phyloP scores from a whole-genome alignment of 768 basidiomycete species.

The Floccularia luteovirens region DNA sequence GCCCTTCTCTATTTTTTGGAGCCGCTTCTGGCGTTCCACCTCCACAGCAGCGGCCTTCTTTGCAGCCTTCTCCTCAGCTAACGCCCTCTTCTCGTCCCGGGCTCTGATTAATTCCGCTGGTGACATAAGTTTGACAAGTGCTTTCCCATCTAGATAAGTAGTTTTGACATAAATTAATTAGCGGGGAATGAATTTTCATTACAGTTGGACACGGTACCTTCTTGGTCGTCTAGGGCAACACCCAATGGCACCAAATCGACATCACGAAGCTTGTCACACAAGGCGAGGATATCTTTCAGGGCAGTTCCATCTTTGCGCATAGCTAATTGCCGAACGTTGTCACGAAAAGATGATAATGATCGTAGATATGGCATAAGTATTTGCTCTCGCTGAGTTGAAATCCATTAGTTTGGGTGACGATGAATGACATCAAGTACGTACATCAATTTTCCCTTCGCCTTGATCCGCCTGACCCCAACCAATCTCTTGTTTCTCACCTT shows the following conservation, averaged over 20 bases:
- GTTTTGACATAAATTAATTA: slow-evolving; percentile 4
- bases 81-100: slow-evolving; percentile 82
- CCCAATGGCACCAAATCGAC: slow-evolving; percentile 88
- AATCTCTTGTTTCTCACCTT: slow-evolving; percentile 56
- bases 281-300: slow-evolving; percentile 71
- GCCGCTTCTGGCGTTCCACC: slow-evolving; percentile 57
- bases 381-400: slow-evolving; percentile 60
- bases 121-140: slow-evolving; percentile 87
- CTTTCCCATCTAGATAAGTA: slow-evolving; percentile 68
- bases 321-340: slow-evolving; percentile 77
- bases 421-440: slow-evolving; percentile 21
- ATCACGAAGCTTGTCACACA: slow-evolving; percentile 89
- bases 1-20: slow-evolving; percentile 82
- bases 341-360: slow-evolving; percentile 83
- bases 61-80: slow-evolving; percentile 65
- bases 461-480: slow-evolving; percentile 79
- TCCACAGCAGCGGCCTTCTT: slow-evolving; percentile 70
- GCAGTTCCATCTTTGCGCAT: slow-evolving; percentile 62
- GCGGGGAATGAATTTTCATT: too few species aligned
- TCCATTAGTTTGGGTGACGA: slow-evolving; percentile 7
- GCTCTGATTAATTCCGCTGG: slow-evolving; percentile 75
- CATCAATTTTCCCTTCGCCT: slow-evolving; percentile 39
- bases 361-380: slow-evolving; percentile 85
- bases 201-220: slow-evolving; percentile 58
- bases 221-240: slow-evolving; percentile 94